These are phyloP conservation scores for Meyerozyma carpophila DNA, from an alignment of 1,139 yeast genomes.

Conservation along the genomic window DNA sequence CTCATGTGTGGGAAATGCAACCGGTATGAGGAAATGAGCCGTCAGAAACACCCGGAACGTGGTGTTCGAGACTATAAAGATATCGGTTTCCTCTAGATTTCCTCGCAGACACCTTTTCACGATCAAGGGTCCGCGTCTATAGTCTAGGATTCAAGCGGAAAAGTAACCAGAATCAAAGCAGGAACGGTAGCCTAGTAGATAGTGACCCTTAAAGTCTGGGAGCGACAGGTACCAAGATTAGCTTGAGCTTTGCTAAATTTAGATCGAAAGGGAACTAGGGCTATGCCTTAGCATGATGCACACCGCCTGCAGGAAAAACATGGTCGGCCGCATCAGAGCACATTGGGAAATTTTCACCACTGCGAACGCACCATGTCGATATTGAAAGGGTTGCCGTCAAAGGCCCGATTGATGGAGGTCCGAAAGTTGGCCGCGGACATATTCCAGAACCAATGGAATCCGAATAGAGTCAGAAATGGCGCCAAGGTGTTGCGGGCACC, in stretches of 20 bases:
- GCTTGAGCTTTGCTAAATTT: too few relatives aligned
- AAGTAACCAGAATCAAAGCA: too few relatives aligned
- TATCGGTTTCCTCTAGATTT: too few relatives aligned
- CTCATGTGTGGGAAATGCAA: background rate
- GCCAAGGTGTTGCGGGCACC: constrained; percentile 68
- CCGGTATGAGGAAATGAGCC: background rate
- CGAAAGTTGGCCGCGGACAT: constrained; percentile 54
- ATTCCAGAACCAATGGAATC: constrained; percentile 55
- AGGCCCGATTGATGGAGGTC: constrained; percentile 48
- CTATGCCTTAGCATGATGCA: background rate
- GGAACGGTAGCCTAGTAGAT: too few relatives aligned
- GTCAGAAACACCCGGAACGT: background rate
- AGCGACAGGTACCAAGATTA: too few relatives aligned
- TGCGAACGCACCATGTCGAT: background rate
- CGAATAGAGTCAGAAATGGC: constrained; percentile 67
- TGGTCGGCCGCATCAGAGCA: background rate
- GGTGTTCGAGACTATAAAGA: too few relatives aligned
- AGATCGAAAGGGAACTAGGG: background rate
- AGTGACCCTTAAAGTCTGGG: too few relatives aligned
- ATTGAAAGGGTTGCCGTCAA: constrained; percentile 17
- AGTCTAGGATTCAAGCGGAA: too few relatives aligned
- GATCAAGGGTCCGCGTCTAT: too few relatives aligned
- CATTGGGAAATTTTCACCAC: background rate
- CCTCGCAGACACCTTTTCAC: too few relatives aligned
- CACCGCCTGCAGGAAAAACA: background rate